These are phyloP conservation scores for Colletotrichum sp. DNA, from an alignment of 2,329 filamentous ascomycete species.

Conservation along the genomic window DNA sequence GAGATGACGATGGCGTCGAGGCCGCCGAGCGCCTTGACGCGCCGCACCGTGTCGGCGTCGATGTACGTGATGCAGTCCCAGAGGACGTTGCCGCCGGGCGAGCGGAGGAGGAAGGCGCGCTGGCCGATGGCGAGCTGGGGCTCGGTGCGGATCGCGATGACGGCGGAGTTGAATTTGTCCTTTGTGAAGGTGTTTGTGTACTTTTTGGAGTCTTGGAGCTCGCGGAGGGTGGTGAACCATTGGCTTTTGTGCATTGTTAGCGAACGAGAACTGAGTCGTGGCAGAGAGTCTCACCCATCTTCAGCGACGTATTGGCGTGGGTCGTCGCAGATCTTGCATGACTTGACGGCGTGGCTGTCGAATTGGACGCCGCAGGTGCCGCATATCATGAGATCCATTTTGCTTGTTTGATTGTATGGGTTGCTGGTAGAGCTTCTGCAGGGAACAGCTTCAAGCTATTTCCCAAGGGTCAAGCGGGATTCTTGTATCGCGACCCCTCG, in stretches of 20 bases:
- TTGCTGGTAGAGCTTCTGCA: neutral
- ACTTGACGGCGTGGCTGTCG: constrained; percentile 51
- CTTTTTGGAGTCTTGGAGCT: constrained; percentile 37
- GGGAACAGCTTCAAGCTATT: neutral
- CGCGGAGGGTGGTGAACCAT: constrained; percentile 65
- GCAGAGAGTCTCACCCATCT: neutral
- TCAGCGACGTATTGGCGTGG: constrained; percentile 71
- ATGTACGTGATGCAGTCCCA: constrained; percentile 81
- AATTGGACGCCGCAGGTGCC: constrained; percentile 75
- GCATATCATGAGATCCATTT: constrained; percentile 57
- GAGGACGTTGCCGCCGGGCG: constrained; percentile 71
- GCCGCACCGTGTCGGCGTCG: constrained; percentile 65
- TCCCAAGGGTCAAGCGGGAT: neutral
- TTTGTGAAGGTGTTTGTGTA: constrained; percentile 61
- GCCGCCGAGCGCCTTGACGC: constrained; percentile 66
- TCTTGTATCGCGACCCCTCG: neutral
- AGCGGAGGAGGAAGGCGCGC: constrained; percentile 72
- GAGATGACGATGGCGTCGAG: constrained; percentile 76
- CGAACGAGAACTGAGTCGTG: no score
- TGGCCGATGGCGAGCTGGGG: constrained; percentile 78
- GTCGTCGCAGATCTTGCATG: constrained; percentile 77
- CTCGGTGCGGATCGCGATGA: constrained; percentile 53
- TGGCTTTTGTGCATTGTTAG: constrained; percentile 50
- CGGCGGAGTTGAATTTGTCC: constrained; percentile 45
- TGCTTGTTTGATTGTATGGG: rapidly evolving